Percentiles rank a stretch among this genome's conserved stretches.
These are phyloP conservation scores for Pisolithus orientalis DNA, from an alignment of 768 basidiomycete genomes.

Conservation along the genomic window DNA sequence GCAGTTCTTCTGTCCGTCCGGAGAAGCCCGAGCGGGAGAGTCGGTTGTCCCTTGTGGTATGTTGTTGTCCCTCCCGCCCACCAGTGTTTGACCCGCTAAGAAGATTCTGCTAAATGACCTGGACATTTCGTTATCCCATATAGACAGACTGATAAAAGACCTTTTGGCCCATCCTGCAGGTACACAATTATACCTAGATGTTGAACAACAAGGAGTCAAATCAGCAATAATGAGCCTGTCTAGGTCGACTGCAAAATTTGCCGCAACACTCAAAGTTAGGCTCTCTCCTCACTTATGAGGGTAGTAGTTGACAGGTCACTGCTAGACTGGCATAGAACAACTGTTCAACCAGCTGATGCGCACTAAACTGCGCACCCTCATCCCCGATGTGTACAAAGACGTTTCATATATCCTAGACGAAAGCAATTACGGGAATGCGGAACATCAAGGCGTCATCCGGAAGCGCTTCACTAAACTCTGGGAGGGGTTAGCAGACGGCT, in stretches of 20 bases:
- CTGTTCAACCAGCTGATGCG: conserved; percentile 92
- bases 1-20: conserved; percentile 39
- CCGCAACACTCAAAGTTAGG: conserved; percentile 65
- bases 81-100: neutral
- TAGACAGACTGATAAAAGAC: conserved; percentile 75
- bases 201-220: conserved; percentile 48
- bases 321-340: conserved; percentile 80
- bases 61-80: conserved; percentile 22
- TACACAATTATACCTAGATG: conserved; percentile 59
- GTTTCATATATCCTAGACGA: conserved; percentile 87
- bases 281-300: neutral
- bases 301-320: conserved; percentile 3
- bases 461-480: conserved; percentile 89
- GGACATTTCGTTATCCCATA: conserved; percentile 85
- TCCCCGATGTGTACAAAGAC: conserved; percentile 87
- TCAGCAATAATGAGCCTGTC: conserved; percentile 44
- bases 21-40: conserved; percentile 83
- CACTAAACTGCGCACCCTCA: conserved; percentile 76
- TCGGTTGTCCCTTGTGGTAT: conserved; percentile 73
- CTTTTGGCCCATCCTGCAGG: conserved; percentile 48
- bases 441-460: conserved; percentile 78
- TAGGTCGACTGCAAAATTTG: conserved; percentile 56
- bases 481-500: conserved; percentile 82
- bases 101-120: conserved; percentile 91
- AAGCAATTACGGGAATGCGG: conserved; percentile 74